These are phyloP conservation scores for Nemania abortiva DNA, from an alignment of 2,329 filamentous ascomycete genomes.

Conservation along the genomic window DNA sequence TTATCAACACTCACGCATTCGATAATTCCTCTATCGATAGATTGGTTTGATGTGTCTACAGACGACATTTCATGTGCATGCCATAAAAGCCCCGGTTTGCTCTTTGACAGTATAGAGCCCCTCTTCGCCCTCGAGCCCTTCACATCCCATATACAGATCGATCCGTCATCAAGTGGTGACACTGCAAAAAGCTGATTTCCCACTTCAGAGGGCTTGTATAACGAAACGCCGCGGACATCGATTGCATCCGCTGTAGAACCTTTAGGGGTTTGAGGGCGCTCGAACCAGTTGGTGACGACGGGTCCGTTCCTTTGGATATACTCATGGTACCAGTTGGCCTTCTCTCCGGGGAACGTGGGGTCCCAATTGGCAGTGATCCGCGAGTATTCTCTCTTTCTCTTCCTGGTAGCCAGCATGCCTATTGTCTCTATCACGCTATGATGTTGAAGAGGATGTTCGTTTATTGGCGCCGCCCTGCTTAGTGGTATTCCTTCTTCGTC, in stretches of 20 bases:
- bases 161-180: constrained; percentile 86
- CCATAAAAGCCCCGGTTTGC: constrained; percentile 75
- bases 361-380: constrained; percentile 85
- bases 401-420: constrained; percentile 43
- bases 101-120: constrained; percentile 75
- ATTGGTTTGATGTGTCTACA: constrained; percentile 59
- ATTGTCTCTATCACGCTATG: constrained; percentile 46
- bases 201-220: constrained; percentile 68
- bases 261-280: constrained; percentile 66
- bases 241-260: constrained; percentile 60
- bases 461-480: constrained; percentile 38
- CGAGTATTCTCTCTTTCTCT: constrained; percentile 56
- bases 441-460: constrained; percentile 47
- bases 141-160: constrained; percentile 88
- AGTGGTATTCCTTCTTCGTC: constrained; percentile 46
- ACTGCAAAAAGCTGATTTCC: constrained; percentile 71
- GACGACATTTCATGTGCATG: constrained; percentile 32
- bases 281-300: constrained; percentile 81
- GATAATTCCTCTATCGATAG: constrained; percentile 69
- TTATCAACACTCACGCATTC: constrained; percentile 88
- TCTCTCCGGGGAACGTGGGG: constrained; percentile 77
- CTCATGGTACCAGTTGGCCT: constrained; percentile 87
- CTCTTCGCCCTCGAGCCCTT: constrained; percentile 65
- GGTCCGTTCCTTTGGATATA: constrained; percentile 85
- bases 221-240: constrained; percentile 79